Base-by-base conservation (phyloP, 371 early-diverging fungal genomes). In the Apophysomyces trapeziformis region DNA sequence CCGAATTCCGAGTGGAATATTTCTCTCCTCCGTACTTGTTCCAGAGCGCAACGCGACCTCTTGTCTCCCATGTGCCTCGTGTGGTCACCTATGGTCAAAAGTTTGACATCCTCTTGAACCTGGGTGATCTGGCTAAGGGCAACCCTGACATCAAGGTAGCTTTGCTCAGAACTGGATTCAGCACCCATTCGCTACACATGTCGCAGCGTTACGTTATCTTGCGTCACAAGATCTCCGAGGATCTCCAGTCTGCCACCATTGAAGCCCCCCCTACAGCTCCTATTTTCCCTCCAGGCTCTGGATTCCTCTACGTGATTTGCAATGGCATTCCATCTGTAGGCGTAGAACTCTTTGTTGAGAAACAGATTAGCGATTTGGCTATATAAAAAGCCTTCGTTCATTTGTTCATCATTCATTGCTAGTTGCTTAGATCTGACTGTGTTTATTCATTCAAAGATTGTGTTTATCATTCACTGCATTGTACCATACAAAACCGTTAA, bases 121-220 rank as follows among this genome's bases (percentile, higher is more conserved):
- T 79, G 18, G 78, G 76, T 12, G 70, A 68, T 36, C 61, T 67
- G 18, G 68, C 57, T n/a, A 54, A 61, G 18, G 58, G 72, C 56
- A 78, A 83, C 57, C 68, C 70, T n/a, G 72, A 76, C 13, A 13
- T 84, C 38, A 68, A 71, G 37, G 85, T 81, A 11, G 80, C 71
- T 9, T 9, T 83, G 44, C 66, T 87, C 12, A 68, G 78, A 35
- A 73, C 78, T 47, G 89, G 89, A 3, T 86, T 89, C 66, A 82
- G 83, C 47, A 90, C 90, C 11, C 90, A 90, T 64, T 85, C 87
- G 12, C 80, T 83, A 58, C 86, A 87, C 65, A 87, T 90, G 86
- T 84, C 83, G 6, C 89, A 87, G 63, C 76, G 89, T 14, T 83
- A 85, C 68, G 75, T 82, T 56, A 69, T 65, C 66, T 57, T 82